Evolutionary conservation across 116 monocot genomes (phyloP).

Genomic region (Cymodocea nodosa): DNA sequence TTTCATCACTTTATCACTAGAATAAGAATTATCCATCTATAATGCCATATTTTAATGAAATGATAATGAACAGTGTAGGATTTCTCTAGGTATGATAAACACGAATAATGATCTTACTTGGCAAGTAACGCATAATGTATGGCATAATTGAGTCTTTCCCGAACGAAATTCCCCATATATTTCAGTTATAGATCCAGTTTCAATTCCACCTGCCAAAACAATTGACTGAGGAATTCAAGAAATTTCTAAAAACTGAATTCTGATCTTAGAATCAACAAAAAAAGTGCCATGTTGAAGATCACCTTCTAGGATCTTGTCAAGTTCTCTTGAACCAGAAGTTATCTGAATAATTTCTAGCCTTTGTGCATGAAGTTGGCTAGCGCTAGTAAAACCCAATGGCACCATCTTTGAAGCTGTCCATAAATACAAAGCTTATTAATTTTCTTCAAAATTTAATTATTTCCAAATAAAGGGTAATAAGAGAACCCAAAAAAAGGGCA

Average conservation of each 20-base stretch:
- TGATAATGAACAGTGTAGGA: neutral
- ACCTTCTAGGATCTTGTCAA: slow-evolving; percentile 95
- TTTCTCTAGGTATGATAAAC: neutral
- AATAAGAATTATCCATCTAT: neutral
- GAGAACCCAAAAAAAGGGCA: neutral
- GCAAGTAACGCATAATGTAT: slow-evolving; percentile 92
- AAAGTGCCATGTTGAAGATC: slow-evolving; percentile 1
- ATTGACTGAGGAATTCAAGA: neutral
- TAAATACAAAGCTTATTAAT: neutral
- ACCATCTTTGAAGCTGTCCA: slow-evolving; percentile 82
- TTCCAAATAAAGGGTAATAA: neutral
- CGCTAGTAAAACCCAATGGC: slow-evolving; percentile 96
- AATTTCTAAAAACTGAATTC: neutral
- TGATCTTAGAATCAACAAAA: neutral
- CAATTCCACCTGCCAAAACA: slow-evolving; percentile 63
- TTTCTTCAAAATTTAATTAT: neutral
- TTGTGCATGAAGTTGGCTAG: slow-evolving; percentile 96
- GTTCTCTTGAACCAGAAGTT: slow-evolving; percentile 91
- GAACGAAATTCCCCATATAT: slow-evolving; percentile 90
- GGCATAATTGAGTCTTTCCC: slow-evolving; percentile 91
- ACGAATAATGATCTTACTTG: slow-evolving; percentile 29
- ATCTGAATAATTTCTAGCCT: slow-evolving; percentile 98
- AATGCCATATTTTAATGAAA: neutral
- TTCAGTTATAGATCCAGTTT: slow-evolving; percentile 97
- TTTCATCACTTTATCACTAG: neutral